Evolutionary conservation across 208 protist genomes (phyloP).

Genomic region (Wallacemonas collosoma): DNA sequence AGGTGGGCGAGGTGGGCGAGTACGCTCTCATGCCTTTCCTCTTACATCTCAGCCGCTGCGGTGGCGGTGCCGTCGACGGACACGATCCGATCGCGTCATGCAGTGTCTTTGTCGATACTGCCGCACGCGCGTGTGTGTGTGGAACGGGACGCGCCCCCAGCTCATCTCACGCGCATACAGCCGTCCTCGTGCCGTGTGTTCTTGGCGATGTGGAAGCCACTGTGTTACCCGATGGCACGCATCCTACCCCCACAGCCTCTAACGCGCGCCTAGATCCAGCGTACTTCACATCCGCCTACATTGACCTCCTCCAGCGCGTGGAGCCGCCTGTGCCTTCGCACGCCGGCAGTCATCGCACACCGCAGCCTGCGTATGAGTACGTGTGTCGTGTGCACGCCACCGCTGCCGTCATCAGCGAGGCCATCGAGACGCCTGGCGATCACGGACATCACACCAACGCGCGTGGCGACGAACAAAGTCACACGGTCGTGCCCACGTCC

Average conservation of each 20-base stretch:
- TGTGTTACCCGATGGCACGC: not conserved
- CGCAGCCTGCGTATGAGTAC: constrained; percentile 2
- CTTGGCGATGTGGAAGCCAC: constrained; percentile 1
- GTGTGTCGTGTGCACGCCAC: constrained; percentile 4
- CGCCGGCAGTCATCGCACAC: no score
- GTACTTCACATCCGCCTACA: not conserved
- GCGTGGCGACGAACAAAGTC: not conserved
- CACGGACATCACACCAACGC: not conserved
- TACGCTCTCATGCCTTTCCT: constrained; percentile 55
- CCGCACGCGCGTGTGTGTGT: no score
- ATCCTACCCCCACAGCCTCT: not conserved
- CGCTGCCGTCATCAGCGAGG: no score
- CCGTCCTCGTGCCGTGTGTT: not conserved
- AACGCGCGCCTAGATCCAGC: not conserved
- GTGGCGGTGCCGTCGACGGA: not conserved
- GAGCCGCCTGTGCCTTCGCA: no score
- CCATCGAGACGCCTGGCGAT: not conserved
- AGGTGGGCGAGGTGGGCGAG: no score
- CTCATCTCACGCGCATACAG: not conserved
- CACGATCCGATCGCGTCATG: not conserved
- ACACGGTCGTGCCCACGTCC: no score
- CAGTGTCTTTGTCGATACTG: not conserved
- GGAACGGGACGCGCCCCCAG: no score
- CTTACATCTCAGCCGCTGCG: constrained; percentile 27
- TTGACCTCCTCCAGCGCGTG: not conserved